phyloP scores from a whole-genome alignment of 257 asterid species.

The Solanum medicagineum region DNA sequence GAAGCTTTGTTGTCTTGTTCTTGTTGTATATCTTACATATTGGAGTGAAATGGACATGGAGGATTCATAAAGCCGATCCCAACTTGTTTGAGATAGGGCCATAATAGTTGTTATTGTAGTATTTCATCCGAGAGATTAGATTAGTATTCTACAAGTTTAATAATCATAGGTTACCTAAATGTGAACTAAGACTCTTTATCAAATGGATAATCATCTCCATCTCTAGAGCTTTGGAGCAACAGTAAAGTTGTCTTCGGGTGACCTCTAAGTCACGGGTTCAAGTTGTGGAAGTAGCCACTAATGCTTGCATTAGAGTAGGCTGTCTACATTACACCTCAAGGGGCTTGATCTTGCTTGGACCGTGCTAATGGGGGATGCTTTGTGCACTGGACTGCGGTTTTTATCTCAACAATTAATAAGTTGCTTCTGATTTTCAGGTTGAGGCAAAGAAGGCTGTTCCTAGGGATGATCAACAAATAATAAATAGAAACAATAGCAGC shows the following conservation, averaged over 20 bases:
- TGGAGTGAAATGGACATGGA: neutral
- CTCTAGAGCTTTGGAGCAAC: neutral
- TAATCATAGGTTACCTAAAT: neutral
- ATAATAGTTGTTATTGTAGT: neutral
- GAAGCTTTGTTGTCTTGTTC: neutral
- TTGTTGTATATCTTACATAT: neutral
- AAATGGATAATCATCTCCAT: neutral
- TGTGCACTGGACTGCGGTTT: neutral
- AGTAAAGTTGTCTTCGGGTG: neutral
- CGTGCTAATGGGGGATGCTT: neutral
- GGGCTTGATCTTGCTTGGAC: neutral
- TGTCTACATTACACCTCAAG: neutral
- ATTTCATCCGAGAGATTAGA: neutral
- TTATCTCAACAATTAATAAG: neutral
- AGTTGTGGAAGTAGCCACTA: neutral
- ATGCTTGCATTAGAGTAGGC: neutral
- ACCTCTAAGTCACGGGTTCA: neutral
- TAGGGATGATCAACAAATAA: constrained; percentile 56
- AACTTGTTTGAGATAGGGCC: neutral
- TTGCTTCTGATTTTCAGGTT: constrained; percentile 34
- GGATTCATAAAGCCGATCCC: neutral
- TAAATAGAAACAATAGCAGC: constrained; percentile 47
- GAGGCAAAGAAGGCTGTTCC: constrained; percentile 92
- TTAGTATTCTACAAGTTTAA: neutral
- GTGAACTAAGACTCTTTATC: neutral